Evolutionary conservation across 495 filamentous ascomycete species (phyloP).

Genomic region (Penicillium nucicola): DNA sequence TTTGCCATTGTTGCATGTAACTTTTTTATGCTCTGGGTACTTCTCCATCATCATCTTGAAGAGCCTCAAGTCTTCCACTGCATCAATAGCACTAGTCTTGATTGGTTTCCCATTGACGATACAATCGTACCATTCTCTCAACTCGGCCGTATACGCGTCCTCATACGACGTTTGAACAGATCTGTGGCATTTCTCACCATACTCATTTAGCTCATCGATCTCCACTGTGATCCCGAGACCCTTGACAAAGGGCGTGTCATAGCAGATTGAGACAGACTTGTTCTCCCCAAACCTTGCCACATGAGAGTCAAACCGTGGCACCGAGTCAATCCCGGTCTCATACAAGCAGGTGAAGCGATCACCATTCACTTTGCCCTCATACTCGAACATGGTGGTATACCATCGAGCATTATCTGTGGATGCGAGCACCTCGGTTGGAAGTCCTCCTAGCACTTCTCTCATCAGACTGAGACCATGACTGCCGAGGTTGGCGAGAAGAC

Average conservation of each 20-base stretch:
- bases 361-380: too few relatives aligned
- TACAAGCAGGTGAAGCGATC: too few relatives aligned
- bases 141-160: conserved; percentile 49
- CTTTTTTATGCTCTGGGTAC: too few relatives aligned
- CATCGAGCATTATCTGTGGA: too few relatives aligned
- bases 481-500: too few relatives aligned
- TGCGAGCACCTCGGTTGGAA: too few relatives aligned
- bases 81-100: conserved; percentile 46
- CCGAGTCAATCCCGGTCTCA: not conserved
- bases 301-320: not conserved
- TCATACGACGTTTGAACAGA: conserved; percentile 40
- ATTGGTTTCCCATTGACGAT: conserved; percentile 35
- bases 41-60: conserved; percentile 21
- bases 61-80: conserved; percentile 41
- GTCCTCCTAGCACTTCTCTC: too few relatives aligned
- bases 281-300: too few relatives aligned
- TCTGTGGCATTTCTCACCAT: conserved; percentile 25
- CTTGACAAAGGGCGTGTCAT: conserved; percentile 51
- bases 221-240: conserved; percentile 45
- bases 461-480: too few relatives aligned
- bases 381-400: too few relatives aligned
- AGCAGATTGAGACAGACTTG: conserved; percentile 21
- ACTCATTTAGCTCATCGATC: conserved; percentile 37
- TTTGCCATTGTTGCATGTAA: too few relatives aligned
- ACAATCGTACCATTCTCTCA: conserved; percentile 39